Conservation (phyloP, 1,284 basidiomycete species). For the Leccinum brunneo-olivaceum region DNA sequence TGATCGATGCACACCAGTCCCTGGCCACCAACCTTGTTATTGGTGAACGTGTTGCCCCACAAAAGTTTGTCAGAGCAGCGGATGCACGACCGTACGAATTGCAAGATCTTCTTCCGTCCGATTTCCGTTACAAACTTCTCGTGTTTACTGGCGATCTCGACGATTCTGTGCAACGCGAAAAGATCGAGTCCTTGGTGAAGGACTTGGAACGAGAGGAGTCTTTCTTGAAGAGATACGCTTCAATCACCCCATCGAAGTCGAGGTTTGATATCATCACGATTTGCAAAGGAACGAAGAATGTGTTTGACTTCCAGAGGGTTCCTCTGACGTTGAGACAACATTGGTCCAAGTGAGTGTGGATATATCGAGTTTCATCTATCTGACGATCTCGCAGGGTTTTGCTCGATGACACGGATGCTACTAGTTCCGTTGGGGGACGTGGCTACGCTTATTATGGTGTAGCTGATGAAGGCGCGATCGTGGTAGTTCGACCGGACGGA, state of each 20-base stretch:
- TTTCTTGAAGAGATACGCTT: conserved; percentile 34
- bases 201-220: conserved; percentile 34
- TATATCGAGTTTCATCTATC: background rate
- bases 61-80: conserved; percentile 54
- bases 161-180: conserved; percentile 34
- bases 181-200: conserved; percentile 39
- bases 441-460: conserved; percentile 55
- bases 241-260: conserved; percentile 12
- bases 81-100: conserved; percentile 59
- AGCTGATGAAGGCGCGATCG: conserved; percentile 47
- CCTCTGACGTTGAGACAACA: conserved; percentile 49
- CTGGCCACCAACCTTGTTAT: conserved; percentile 43
- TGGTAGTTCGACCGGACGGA: conserved; percentile 69
- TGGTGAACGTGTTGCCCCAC: conserved; percentile 60
- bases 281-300: conserved; percentile 40
- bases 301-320: conserved; percentile 42
- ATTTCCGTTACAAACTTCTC: conserved; percentile 69
- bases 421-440: conserved; percentile 35
- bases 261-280: conserved; percentile 55
- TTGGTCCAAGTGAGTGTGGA: conserved; percentile 55
- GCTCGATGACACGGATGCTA: conserved; percentile 40
- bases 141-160: conserved; percentile 58
- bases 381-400: conserved; percentile 35
- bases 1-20: conserved; percentile 37
- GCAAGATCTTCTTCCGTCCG: conserved; percentile 63